phyloP scores from a whole-genome alignment of 179 eudicot species.

The Vitellaria paradoxa region DNA sequence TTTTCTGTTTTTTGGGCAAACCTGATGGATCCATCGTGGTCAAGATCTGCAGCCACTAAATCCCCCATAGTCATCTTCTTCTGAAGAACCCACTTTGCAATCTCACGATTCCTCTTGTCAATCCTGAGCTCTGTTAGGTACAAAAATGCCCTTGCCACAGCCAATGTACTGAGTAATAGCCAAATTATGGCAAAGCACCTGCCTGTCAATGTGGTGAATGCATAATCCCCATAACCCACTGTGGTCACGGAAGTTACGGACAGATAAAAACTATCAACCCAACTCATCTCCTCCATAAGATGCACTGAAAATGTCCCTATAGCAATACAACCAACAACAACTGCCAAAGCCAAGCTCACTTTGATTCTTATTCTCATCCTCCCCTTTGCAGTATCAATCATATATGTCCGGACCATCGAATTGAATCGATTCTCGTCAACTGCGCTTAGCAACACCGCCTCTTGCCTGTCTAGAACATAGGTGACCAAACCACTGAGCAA shows the following conservation, averaged over 20 bases:
- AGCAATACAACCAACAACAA: slow-evolving; percentile 45
- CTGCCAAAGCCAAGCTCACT: slow-evolving; percentile 58
- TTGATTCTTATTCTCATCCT: slow-evolving; percentile 65
- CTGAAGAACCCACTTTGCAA: slow-evolving; percentile 50
- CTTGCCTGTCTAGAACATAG: slow-evolving; percentile 55
- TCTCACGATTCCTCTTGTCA: slow-evolving; percentile 53
- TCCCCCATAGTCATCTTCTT: slow-evolving; percentile 58
- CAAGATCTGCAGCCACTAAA: slow-evolving; percentile 62
- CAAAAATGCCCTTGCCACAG: slow-evolving; percentile 67
- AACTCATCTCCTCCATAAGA: slow-evolving; percentile 34
- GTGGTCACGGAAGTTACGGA: slow-evolving; percentile 79
- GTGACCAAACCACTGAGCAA: slow-evolving; percentile 50
- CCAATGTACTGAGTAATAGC: slow-evolving; percentile 59
- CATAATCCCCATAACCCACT: slow-evolving; percentile 72
- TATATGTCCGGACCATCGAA: slow-evolving; percentile 33
- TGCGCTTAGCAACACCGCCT: slow-evolving; percentile 44
- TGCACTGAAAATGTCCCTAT: slow-evolving; percentile 45
- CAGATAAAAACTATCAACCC: slow-evolving; percentile 67
- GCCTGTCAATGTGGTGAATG: slow-evolving; percentile 46
- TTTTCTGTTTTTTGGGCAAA: background rate
- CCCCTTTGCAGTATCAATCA: slow-evolving; percentile 46
- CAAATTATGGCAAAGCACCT: slow-evolving; percentile 68
- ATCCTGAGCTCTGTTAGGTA: slow-evolving; percentile 64
- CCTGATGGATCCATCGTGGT: slow-evolving; percentile 73
- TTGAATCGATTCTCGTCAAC: slow-evolving; percentile 41